Evolutionary conservation across 148 eudicot genomes (phyloP).

Genomic region (Persicaria tinctoria): DNA sequence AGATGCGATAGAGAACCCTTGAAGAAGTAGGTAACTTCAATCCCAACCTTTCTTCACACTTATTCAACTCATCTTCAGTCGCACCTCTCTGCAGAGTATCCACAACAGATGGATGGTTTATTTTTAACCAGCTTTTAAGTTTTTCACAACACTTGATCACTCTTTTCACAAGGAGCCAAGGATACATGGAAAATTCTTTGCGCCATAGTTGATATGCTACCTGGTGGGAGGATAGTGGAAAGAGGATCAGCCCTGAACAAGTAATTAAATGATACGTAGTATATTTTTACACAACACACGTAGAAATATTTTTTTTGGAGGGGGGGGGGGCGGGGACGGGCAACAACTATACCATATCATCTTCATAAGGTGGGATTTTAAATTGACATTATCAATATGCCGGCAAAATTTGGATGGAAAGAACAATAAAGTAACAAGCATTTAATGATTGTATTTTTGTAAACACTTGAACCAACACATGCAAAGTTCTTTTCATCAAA

Average conservation of each 20-base stretch:
- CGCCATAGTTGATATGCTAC: slow-evolving; percentile 77
- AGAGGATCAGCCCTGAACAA: background rate
- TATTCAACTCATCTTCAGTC: slow-evolving; percentile 57
- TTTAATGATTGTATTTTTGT: background rate
- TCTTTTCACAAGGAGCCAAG: slow-evolving; percentile 75
- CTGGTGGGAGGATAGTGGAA: slow-evolving; percentile 22
- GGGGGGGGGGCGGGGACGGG: background rate
- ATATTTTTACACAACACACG: background rate
- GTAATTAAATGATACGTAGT: background rate
- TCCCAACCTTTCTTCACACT: slow-evolving; percentile 44
- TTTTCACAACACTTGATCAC: slow-evolving; percentile 63
- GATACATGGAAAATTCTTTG: slow-evolving; percentile 59
- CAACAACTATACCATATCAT: no score
- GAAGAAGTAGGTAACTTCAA: slow-evolving; percentile 34
- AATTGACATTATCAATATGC: background rate
- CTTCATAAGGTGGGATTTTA: background rate
- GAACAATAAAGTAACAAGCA: background rate
- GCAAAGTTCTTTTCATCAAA: no score
- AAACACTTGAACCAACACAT: no score
- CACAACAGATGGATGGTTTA: slow-evolving; percentile 58
- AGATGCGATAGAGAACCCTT: slow-evolving; percentile 69
- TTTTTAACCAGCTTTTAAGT: slow-evolving; percentile 50
- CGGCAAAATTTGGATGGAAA: background rate
- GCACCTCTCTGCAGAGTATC: slow-evolving; percentile 55
- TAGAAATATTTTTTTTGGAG: background rate